Percentiles rank a stretch among this genome's conserved stretches.
phyloP scores from a whole-genome alignment of 805 yeast genomes.

The Yarrowia deformans region DNA sequence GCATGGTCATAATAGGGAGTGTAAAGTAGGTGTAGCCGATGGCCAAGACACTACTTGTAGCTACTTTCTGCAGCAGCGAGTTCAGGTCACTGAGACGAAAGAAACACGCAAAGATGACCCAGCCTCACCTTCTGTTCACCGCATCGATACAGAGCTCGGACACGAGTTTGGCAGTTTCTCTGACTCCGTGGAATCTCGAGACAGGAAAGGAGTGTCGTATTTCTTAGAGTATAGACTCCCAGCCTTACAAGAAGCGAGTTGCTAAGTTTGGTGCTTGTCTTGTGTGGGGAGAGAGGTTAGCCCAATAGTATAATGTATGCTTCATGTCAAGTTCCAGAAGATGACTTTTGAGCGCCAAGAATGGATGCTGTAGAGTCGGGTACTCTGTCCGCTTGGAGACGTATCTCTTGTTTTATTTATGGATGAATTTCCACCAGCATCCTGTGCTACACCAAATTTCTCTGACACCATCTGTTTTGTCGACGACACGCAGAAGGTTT shows the following conservation, averaged over 20 bases:
- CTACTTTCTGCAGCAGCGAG: too few relatives aligned
- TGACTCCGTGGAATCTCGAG: neutral
- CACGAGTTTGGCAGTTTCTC: too few relatives aligned
- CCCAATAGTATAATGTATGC: neutral
- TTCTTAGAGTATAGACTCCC: neutral
- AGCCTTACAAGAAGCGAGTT: neutral
- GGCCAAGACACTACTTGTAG: too few relatives aligned
- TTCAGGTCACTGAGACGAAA: too few relatives aligned
- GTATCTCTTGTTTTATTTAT: neutral
- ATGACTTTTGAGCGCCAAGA: neutral
- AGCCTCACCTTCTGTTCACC: neutral
- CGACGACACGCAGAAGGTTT: neutral
- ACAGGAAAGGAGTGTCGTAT: neutral
- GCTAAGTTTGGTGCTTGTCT: constrained; percentile 1
- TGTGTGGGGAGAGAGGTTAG: constrained; percentile 1
- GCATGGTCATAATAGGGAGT: too few relatives aligned
- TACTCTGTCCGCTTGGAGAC: neutral
- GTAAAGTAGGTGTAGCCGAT: too few relatives aligned
- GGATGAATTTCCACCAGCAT: neutral
- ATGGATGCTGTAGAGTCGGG: neutral
- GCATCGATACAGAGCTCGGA: too few relatives aligned
- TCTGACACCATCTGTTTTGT: neutral
- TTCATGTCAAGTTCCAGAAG: neutral
- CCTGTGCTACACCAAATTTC: too few relatives aligned
- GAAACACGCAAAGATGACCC: too few relatives aligned